A percentile compares a stretch with the other conserved stretches of the same genome.
These are phyloP conservation scores for Stramenopiles sp. DNA, from an alignment of 352 stramenopile genomes.

Conservation along the genomic window DNA sequence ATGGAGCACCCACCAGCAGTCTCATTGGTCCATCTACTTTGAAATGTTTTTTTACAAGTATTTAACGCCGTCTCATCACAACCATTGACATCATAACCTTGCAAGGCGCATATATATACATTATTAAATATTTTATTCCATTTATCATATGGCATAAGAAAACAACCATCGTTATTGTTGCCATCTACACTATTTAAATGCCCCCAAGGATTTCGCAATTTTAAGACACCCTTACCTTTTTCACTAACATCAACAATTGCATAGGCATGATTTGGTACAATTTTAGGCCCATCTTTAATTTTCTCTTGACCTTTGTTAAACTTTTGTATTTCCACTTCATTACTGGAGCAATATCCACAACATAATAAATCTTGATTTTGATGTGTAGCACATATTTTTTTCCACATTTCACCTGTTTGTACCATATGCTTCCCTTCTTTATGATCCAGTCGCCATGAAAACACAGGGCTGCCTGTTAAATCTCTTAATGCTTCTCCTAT, in stretches of 20 bases:
- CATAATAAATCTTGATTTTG: not conserved
- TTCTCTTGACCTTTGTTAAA: not conserved
- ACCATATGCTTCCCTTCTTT: not conserved
- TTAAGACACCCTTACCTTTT: not conserved
- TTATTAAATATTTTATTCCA: not conserved
- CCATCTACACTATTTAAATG: not conserved
- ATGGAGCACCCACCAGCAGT: not conserved
- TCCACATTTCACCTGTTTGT: not conserved
- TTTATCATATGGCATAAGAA: not conserved
- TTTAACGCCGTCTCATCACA: not conserved
- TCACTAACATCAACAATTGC: not conserved
- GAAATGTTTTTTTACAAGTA: not conserved
- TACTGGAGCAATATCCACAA: not conserved
- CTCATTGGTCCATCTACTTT: not conserved
- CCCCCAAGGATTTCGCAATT: not conserved
- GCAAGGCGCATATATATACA: not conserved
- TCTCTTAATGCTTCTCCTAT: slow-evolving; percentile 63
- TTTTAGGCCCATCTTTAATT: not conserved
- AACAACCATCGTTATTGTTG: not conserved
- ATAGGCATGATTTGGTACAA: not conserved
- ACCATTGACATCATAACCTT: not conserved
- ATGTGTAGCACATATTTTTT: not conserved
- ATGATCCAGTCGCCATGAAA: slow-evolving; percentile 29
- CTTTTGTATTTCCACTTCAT: not conserved
- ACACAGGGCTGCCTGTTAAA: slow-evolving; percentile 36